A percentile compares a stretch with the other conserved stretches of the same genome.
Evolutionary conservation across 345 rosid genomes (phyloP).

Genomic region (Boechera retrofracta): DNA sequence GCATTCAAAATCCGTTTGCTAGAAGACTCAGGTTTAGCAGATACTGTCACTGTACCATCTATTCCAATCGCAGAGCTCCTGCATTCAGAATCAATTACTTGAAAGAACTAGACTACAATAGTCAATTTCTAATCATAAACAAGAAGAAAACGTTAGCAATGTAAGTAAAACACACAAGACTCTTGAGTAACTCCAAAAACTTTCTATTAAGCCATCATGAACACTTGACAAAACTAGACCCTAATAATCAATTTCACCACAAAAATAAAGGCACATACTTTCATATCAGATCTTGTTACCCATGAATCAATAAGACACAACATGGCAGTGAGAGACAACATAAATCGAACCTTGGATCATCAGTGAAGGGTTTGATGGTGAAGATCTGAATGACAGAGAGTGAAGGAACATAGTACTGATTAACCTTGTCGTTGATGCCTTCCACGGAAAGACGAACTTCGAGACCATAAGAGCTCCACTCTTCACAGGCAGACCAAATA

Average conservation of each 20-base stretch:
- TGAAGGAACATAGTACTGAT: constrained; percentile 13
- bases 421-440: background rate
- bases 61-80: constrained; percentile 15
- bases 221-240: background rate
- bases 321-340: background rate
- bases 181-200: background rate
- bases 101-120: constrained; percentile 2
- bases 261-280: background rate
- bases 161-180: background rate
- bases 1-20: background rate
- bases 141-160: background rate
- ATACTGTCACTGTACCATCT: background rate
- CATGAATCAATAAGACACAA: constrained; percentile 16
- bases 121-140: constrained; percentile 1
- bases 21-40: background rate
- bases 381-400: constrained; percentile 44
- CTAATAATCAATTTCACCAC: background rate
- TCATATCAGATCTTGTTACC: background rate
- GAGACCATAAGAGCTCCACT: constrained; percentile 14
- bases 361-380: constrained; percentile 28
- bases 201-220: background rate
- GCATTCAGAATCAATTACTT: constrained; percentile 29
- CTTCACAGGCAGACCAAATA: constrained; percentile 17
- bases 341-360: constrained; percentile 21
- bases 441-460: constrained; percentile 13